Percentiles rank a stretch among this genome's conserved stretches.
phyloP scores from a whole-genome alignment of 257 asterid genomes.

The Fraxinus excelsior region DNA sequence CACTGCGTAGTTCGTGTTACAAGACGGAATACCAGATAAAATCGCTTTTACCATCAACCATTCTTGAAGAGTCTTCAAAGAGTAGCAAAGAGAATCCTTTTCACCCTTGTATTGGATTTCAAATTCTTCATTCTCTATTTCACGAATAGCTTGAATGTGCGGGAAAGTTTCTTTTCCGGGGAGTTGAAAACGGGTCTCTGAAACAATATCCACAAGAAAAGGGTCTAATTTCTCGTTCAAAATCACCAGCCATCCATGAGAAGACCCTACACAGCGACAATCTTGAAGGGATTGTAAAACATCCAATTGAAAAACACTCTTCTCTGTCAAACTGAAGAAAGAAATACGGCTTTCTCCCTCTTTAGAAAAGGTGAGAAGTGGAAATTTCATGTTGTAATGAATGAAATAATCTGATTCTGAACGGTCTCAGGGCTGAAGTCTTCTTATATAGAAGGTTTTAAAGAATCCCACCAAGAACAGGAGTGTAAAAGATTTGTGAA shows the following conservation, averaged over 20 bases:
- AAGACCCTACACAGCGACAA: conserved; percentile 11
- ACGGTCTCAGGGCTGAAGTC: too few species aligned
- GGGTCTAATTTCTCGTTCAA: too few species aligned
- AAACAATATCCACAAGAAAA: neutral
- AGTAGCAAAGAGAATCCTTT: neutral
- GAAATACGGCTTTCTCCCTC: neutral
- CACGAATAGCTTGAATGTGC: neutral
- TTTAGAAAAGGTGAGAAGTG: neutral
- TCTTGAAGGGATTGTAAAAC: neutral
- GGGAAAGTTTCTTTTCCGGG: conserved; percentile 4
- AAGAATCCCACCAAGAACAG: too few species aligned
- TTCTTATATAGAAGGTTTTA: too few species aligned
- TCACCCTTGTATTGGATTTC: neutral
- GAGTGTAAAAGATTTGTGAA: too few species aligned
- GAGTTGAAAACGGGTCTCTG: conserved; percentile 5
- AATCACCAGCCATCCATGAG: conserved; percentile 23
- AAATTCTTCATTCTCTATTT: neutral
- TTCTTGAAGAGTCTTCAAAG: neutral
- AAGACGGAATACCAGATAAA: neutral
- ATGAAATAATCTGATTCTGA: too few species aligned
- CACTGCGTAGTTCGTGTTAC: neutral
- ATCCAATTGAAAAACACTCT: too few species aligned
- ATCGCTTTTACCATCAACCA: neutral
- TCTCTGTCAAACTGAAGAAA: neutral
- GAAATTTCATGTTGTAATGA: neutral